Conservation (phyloP, 2,329 filamentous ascomycete genomes). For the Diaporthe vaccinii region DNA sequence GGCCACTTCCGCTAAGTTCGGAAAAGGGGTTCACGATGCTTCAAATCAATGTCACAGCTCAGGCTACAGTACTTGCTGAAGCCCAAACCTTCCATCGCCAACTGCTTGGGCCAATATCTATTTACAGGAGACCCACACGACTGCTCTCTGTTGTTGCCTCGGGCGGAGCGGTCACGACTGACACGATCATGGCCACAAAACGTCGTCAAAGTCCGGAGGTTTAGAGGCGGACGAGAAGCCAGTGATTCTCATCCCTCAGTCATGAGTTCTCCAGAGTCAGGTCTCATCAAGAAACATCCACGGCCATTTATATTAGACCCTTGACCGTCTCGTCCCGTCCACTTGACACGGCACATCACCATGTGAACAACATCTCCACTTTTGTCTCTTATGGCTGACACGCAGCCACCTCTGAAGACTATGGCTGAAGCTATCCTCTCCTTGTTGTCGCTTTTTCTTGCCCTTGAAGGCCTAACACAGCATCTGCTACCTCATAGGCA, state of each 20-base stretch:
- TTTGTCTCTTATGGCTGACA: not conserved
- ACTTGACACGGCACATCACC: not conserved
- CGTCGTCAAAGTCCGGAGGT: not conserved
- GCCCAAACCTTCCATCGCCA: not conserved
- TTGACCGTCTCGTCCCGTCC: not conserved
- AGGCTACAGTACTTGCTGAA: not conserved
- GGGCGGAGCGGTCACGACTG: not conserved
- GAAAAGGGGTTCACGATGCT: constrained; percentile 17
- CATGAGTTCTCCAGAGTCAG: not conserved
- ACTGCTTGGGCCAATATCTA: not conserved
- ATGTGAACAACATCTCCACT: not conserved
- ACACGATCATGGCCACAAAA: not conserved
- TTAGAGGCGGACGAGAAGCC: not conserved
- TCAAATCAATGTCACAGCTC: not conserved
- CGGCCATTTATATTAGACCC: not conserved
- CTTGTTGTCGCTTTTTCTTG: too few relatives aligned
- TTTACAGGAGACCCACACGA: not conserved
- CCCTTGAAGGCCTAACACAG: not conserved
- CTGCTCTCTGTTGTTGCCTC: not conserved
- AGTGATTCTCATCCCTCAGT: too few relatives aligned
- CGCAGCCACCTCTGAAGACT: not conserved
- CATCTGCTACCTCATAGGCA: not conserved
- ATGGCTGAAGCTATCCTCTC: not conserved
- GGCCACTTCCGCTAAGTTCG: constrained; percentile 10
- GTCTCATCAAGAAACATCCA: too few relatives aligned